A percentile compares a stretch with the other conserved stretches of the same genome.
Evolutionary conservation across 1,284 basidiomycete species (phyloP).

Genomic region (Boletus austroedulis): DNA sequence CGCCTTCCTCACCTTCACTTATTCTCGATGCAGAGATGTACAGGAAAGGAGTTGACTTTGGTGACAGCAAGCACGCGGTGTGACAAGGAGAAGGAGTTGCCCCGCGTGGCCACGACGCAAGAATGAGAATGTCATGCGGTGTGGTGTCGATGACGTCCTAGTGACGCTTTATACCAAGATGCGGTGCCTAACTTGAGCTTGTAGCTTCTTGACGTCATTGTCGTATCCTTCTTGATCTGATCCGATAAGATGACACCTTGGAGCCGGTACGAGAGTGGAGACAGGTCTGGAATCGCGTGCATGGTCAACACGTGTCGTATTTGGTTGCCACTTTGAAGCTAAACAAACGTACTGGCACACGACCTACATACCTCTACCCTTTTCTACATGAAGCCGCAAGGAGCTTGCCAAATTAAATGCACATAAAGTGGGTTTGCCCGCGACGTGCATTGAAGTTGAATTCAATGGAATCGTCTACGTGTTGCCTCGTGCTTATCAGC

Average conservation of each 20-base stretch:
- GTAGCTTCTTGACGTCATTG: conserved; percentile 18
- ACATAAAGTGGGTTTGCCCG: background rate
- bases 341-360: conserved; percentile 21
- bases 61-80: conserved; percentile 13
- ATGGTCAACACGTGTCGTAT: conserved; percentile 22
- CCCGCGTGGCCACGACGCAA: conserved; percentile 11
- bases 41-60: conserved; percentile 10
- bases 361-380: background rate
- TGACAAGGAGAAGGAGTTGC: conserved; percentile 11
- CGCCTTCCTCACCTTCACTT: conserved; percentile 29
- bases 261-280: background rate
- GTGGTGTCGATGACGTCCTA: conserved; percentile 2
- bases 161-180: background rate
- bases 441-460: background rate
- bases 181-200: conserved; percentile 6
- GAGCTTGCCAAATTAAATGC: conserved; percentile 18
- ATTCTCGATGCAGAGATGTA: conserved; percentile 7
- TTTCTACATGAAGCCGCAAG: conserved; percentile 15
- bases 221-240: conserved; percentile 16
- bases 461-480: conserved; percentile 4
- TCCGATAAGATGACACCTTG: conserved; percentile 24
- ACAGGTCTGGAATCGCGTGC: conserved; percentile 8
- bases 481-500: conserved; percentile 28
- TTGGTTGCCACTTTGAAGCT: conserved; percentile 4
- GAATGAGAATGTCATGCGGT: background rate